Evolutionary conservation across 495 filamentous ascomycete species (phyloP).

Genomic region (Endocarpon pusillum): DNA sequence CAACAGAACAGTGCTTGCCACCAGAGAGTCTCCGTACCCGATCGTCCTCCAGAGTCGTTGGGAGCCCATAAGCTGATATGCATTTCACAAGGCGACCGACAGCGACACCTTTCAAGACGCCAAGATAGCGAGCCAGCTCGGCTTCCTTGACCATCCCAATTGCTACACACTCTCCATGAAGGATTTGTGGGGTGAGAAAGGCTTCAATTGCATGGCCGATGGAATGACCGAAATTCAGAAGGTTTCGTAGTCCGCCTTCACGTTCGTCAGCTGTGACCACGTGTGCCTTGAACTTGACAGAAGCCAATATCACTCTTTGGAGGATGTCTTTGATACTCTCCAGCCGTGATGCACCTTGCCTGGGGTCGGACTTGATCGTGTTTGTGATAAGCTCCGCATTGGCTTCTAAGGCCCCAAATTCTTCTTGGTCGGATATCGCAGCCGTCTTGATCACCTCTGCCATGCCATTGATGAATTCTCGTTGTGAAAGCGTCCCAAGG

Average conservation of each 20-base stretch:
- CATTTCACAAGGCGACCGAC: slow-evolving; percentile 84
- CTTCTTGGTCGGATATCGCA: slow-evolving; percentile 80
- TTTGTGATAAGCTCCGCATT: slow-evolving; percentile 59
- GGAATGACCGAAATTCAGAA: slow-evolving; percentile 95
- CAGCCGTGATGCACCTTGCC: slow-evolving; percentile 38
- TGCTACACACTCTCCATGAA: slow-evolving; percentile 89
- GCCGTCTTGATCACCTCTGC: slow-evolving; percentile 97
- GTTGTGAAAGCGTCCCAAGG: slow-evolving; percentile 72
- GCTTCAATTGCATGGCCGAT: slow-evolving; percentile 96
- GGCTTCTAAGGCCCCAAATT: slow-evolving; percentile 72
- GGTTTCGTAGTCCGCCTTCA: slow-evolving; percentile 84
- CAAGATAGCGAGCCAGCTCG: slow-evolving; percentile 77
- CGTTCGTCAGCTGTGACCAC: slow-evolving; percentile 89
- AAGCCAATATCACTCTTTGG: slow-evolving; percentile 76
- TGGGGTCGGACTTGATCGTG: slow-evolving; percentile 42
- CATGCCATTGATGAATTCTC: slow-evolving; percentile 98
- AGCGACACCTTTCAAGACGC: slow-evolving; percentile 69
- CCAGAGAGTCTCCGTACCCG: slow-evolving; percentile 72
- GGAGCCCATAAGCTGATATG: slow-evolving; percentile 81
- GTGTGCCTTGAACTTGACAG: slow-evolving; percentile 75
- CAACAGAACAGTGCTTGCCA: slow-evolving; percentile 79
- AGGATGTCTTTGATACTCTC: slow-evolving; percentile 55
- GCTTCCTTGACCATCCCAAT: slow-evolving; percentile 98
- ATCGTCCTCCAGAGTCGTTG: slow-evolving; percentile 70
- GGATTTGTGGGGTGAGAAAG: slow-evolving; percentile 82